Base-by-base conservation (phyloP, 2,329 filamentous ascomycete species). In the Sclerotinia sclerotiorum region DNA sequence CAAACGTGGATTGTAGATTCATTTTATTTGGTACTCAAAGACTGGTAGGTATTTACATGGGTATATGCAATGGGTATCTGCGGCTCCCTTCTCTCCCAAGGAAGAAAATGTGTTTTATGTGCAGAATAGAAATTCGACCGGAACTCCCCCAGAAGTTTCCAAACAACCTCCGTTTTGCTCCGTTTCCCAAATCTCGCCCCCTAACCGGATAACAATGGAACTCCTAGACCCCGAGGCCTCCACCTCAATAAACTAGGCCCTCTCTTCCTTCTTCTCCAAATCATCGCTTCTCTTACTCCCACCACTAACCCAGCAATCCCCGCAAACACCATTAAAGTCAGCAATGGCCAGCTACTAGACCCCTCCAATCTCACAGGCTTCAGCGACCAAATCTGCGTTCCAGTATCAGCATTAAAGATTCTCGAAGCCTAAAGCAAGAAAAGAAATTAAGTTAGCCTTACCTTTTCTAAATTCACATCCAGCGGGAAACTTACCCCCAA, bases 321-420 rank as follows among this genome's bases (percentile, higher is more conserved):
- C 32, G 32, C 54, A 66, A 60, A 60, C 8, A 27, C 54, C 19
- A 66, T 60, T 24, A 66, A 39, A 1, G 52, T 57, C 10, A 66
- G 29, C 44, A 60, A 66, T 15, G 64, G 64, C 55, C 44, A 66
- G 27, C 64, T 60, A 42, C 32, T 66, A 6, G 44, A 27, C 5
- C 64, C 44, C n/a, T 66, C 64, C 32, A 66, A 49, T 13, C 54
- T 56, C 46, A 66, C 42, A 21, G 64, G 54, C 24, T 29, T 66
- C 35, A 66, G 11, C 6, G 64, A 60, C 64, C 64, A 66, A 49
- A 66, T 58, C 64, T 66, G 64, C 64, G 29, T 27, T 21, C 64
- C 51, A 21, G 55, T 66, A 42, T 58, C 60, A 64, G 49, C 27
- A 60, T 66, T 66, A 48, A 49, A 66, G 42, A 60, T 51, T 42